phyloP scores from a whole-genome alignment of 164 flowering plant genomes.

The Berberis thunbergii region DNA sequence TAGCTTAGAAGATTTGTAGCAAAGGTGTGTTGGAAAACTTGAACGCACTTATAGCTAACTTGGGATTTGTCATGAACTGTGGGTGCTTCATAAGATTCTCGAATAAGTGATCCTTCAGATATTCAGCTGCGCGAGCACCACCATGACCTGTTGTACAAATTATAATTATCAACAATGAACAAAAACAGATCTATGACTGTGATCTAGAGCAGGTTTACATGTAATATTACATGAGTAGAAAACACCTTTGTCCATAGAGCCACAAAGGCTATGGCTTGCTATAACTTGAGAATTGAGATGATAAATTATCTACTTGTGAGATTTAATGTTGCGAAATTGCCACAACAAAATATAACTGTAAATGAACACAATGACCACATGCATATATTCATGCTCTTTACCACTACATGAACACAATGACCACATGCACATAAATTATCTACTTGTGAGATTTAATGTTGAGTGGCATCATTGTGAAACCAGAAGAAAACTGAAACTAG shows the following conservation, averaged over 20 bases:
- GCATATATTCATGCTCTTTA: too few species aligned
- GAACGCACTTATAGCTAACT: constrained; percentile 79
- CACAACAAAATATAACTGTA: too few species aligned
- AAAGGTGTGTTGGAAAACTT: constrained; percentile 6
- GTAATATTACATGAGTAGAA: background rate
- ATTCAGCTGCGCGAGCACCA: constrained; percentile 97
- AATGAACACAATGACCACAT: too few species aligned
- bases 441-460: background rate
- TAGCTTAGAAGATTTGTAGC: background rate
- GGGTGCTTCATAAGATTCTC: constrained; percentile 92
- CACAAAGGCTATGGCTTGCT: too few species aligned
- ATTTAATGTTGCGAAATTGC: too few species aligned
- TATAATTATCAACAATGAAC: background rate
- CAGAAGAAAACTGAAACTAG: background rate
- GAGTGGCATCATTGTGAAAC: background rate
- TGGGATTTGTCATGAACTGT: constrained; percentile 60
- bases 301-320: too few species aligned
- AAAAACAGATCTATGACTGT: too few species aligned
- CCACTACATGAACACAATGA: background rate
- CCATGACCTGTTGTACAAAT: constrained; percentile 69
- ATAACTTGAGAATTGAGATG: too few species aligned
- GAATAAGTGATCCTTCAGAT: constrained; percentile 77
- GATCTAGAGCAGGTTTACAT: too few species aligned
- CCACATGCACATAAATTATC: background rate
- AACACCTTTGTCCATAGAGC: background rate